Conservation (phyloP, 208 protist species). For the Acanthamoeba castellanii region DNA sequence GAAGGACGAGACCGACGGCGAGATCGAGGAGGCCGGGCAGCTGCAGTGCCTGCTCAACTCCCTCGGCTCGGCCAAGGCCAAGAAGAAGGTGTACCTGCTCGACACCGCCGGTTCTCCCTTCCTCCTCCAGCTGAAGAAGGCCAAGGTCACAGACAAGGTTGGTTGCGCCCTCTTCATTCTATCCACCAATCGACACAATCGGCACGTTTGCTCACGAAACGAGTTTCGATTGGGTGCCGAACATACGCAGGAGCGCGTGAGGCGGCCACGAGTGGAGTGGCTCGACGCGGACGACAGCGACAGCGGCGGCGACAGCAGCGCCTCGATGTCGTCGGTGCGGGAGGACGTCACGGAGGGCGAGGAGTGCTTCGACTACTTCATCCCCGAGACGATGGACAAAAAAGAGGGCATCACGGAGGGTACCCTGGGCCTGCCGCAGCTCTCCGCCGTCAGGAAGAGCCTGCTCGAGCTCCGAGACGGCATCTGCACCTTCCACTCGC, state of each 20-base stretch:
- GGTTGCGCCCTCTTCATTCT: neutral
- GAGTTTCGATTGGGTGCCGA: no score
- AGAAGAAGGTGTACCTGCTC: slow-evolving; percentile 45
- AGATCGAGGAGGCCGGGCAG: neutral
- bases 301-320: neutral
- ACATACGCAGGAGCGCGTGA: neutral
- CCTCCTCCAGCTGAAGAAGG: slow-evolving; percentile 8
- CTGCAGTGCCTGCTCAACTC: slow-evolving; percentile 28
- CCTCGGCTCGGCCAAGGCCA: slow-evolving; percentile 33
- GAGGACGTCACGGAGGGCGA: slow-evolving; percentile 2
- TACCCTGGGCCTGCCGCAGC: neutral
- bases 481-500: slow-evolving; percentile 20
- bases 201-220: neutral
- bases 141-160: slow-evolving; percentile 1
- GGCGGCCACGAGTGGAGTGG: slow-evolving; percentile 10
- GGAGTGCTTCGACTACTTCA: slow-evolving; percentile 33
- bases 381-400: neutral
- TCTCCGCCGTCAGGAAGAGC: neutral
- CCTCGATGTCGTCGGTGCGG: neutral
- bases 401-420: slow-evolving; percentile 16
- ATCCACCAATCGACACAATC: no score
- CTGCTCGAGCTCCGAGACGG: slow-evolving; percentile 7
- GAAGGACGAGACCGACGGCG: slow-evolving; percentile 29
- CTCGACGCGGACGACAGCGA: neutral
- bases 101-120: slow-evolving; percentile 10